These are phyloP conservation scores for Komagataella pastoris DNA, from an alignment of 805 yeast species.

Conservation along the genomic window DNA sequence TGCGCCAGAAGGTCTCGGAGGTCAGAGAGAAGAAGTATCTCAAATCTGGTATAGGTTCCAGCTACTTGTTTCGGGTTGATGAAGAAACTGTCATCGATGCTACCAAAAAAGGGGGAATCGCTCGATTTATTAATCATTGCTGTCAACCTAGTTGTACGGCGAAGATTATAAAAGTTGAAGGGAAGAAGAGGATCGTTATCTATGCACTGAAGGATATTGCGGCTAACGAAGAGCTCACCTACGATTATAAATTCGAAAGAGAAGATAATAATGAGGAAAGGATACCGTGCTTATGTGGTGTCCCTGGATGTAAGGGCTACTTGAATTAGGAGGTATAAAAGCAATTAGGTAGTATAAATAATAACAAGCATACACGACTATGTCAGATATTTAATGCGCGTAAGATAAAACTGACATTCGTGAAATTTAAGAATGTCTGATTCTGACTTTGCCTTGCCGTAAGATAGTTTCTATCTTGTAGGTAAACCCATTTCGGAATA, in stretches of 20 bases:
- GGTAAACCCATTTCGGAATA: too few species aligned
- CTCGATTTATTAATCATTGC: conserved; percentile 93
- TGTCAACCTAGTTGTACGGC: conserved; percentile 98
- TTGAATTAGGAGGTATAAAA: conserved; percentile 36
- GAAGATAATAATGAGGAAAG: conserved; percentile 82
- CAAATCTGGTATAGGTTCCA: conserved; percentile 89
- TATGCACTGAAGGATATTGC: conserved; percentile 83
- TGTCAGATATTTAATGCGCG: neutral
- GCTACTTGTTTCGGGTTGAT: conserved; percentile 84
- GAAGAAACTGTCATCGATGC: conserved; percentile 95
- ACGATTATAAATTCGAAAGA: conserved; percentile 90
- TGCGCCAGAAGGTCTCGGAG: conserved; percentile 90
- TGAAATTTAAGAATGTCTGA: neutral
- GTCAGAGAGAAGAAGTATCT: conserved; percentile 77
- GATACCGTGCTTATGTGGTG: conserved; percentile 89
- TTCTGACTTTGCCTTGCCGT: neutral
- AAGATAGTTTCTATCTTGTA: too few species aligned
- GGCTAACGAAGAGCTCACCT: conserved; percentile 86
- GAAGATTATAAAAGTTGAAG: conserved; percentile 89
- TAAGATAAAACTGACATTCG: neutral
- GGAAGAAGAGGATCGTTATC: conserved; percentile 85
- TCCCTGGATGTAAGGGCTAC: conserved; percentile 87
- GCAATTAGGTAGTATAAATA: neutral
- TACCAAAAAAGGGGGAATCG: conserved; percentile 93
- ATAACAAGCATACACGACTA: neutral